Evolutionary conservation across 176 grass and related monocot species (phyloP).

Genomic region (Oryza glaberrima): DNA sequence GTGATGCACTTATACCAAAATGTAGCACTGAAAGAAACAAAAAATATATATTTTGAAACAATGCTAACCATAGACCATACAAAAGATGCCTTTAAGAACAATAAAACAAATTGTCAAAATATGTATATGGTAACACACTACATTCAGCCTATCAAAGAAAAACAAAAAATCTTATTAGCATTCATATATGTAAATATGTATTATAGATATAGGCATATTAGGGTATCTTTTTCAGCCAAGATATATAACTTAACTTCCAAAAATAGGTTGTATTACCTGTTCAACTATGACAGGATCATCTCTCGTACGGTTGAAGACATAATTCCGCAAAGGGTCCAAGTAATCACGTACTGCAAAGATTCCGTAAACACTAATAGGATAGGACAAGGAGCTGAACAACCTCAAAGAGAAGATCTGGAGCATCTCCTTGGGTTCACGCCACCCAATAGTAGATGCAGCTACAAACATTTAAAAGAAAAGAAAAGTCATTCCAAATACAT

Average conservation of each 20-base stretch:
- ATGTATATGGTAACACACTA: too few relatives aligned
- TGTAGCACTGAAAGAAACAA: too few relatives aligned
- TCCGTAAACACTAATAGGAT: conserved; percentile 17
- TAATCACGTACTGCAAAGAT: conserved; percentile 21
- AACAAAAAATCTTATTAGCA: too few relatives aligned
- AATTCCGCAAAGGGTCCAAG: conserved; percentile 22
- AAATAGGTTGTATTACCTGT: too few relatives aligned
- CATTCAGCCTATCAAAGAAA: too few relatives aligned
- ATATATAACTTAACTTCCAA: background rate
- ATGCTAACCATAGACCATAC: too few relatives aligned
- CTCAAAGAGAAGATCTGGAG: conserved; percentile 14
- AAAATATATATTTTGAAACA: too few relatives aligned
- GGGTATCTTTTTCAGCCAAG: background rate
- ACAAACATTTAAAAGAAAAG: background rate
- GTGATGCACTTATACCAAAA: too few relatives aligned
- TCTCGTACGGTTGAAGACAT: conserved; percentile 17
- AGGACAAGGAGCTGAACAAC: background rate
- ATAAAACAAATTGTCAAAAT: too few relatives aligned
- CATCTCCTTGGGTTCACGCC: background rate
- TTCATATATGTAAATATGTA: too few relatives aligned
- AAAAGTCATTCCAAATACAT: background rate
- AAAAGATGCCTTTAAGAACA: too few relatives aligned
- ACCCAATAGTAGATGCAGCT: conserved; percentile 17
- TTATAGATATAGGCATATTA: too few relatives aligned
- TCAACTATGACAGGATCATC: conserved; percentile 19